Evolutionary conservation across 371 early-diverging fungal genomes (phyloP), one percentile per base, ranked within the genome.

Genomic region (Conidiobolus incongruus): DNA sequence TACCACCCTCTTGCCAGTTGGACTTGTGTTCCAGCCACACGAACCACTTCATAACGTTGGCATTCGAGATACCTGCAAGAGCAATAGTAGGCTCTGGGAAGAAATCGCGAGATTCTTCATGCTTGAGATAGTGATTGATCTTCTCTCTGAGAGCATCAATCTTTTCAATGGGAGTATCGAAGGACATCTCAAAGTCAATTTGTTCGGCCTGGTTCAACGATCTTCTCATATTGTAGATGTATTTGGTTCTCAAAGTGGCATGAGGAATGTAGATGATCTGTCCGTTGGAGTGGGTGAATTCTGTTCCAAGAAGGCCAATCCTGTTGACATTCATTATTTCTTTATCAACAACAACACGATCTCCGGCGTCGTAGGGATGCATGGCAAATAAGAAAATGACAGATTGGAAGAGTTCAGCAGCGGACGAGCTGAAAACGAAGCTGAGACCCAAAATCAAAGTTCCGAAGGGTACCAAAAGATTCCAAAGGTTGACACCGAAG

Each of bases 181-280:
- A 72, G 40, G 72, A 70, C n/a, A 77, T 50, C 42, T 74, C 69
- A 48, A 77, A 28, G 56, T 52, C 35, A 26, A 75, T 59, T 15
- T 56, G 57, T 47, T 79, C 80, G 15, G 66, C 64, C 72, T 71
- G 70, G 40, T 62, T 61, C 21, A 61, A 63, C 0, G 79, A 77
- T 2, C 81, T 66, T 26, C 79, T 63, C 8, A 86, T 58, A 46
- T 89, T 89, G 47, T 69, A 60, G 46, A 89, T 81, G 40, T 73
- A 54, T 53, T 75, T 72, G 8, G 66, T 69, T 28, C 64, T 58
- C 32, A 88, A 54, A 7, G 62, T 48, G n/a, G 57, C 59, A 43
- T 88, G 86, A 26, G 88, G 82, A 4, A 69, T 74, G 53, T 77
- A 72, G 13, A 77, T 61, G 23, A 65, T 61, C 8, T 72, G 68